phyloP scores from a whole-genome alignment of 2,329 filamentous ascomycete species.

The Verticillium longisporum region DNA sequence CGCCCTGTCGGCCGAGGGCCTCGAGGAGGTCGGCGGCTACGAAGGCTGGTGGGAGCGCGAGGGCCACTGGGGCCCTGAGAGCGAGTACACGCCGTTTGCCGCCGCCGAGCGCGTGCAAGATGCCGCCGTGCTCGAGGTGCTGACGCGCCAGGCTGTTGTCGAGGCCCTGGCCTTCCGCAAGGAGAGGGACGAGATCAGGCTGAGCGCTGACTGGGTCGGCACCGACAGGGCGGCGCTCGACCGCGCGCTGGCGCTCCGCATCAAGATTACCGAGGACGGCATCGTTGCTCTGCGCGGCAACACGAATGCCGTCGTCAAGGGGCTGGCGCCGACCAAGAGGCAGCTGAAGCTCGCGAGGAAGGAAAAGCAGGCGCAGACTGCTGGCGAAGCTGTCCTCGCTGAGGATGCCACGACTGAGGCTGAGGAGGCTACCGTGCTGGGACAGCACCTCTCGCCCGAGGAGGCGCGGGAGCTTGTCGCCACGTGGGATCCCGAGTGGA shows the following conservation, averaged over 20 bases:
- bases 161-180: conserved; percentile 40
- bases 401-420: conserved; percentile 17
- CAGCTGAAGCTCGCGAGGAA: conserved; percentile 17
- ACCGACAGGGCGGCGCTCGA: conserved; percentile 15
- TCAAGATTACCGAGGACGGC: conserved; percentile 28
- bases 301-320: conserved; percentile 19
- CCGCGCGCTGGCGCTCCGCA: not conserved
- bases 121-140: conserved; percentile 36
- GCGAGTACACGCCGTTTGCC: conserved; percentile 36
- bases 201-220: conserved; percentile 19
- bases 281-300: conserved; percentile 31
- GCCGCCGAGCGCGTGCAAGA: conserved; percentile 34
- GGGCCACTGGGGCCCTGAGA: conserved; percentile 43
- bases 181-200: conserved; percentile 16
- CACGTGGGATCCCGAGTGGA: conserved; percentile 50
- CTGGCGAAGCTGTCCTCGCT: not conserved
- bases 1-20: conserved; percentile 34
- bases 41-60: conserved; percentile 46
- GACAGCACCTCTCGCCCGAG: conserved; percentile 20
- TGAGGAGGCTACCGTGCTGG: conserved; percentile 13
- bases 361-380: conserved; percentile 3
- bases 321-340: conserved; percentile 18
- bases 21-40: conserved; percentile 41
- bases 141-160: conserved; percentile 42
- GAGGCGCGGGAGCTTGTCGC: conserved; percentile 35